Base-by-base conservation (phyloP, 148 eudicot species). In the Dianthus caryophyllus region DNA sequence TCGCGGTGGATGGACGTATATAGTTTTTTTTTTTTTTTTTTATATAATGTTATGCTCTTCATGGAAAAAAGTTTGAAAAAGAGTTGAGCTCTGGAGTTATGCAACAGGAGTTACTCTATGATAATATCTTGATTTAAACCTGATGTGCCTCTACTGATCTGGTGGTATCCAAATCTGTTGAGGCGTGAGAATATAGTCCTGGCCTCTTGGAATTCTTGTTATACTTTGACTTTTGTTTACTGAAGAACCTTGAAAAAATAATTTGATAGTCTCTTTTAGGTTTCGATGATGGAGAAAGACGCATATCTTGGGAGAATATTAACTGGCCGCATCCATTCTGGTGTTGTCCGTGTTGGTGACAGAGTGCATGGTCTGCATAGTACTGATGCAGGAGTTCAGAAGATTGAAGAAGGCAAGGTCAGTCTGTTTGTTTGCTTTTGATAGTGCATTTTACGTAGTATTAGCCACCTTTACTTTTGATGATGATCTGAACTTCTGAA, bases 361-460 rank as follows among this genome's bases (percentile, higher is more conserved):
- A 87, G 73, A 81, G 89, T 94, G 31, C 99, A 94, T 73, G 99
- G 99, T 64, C 77, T 94, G 64, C 87, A 85, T 31, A 55, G 36
- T 30, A 71, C 86, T 11, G 97, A 88, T 75, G 66, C 85, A 25
- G 96, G 89, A 67, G 80, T 73, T 52, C 85, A 74, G 64, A 94
- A 90, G 83, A 72, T 90, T 70, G 99, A 94, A 82, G 97, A 94
- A 64, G 99, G 99, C 64, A 94, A 88, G 97, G 99, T 94, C 66
- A 76, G 70, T 65, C 5, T 43, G 26, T 56, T 24, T 24, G 17
- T 41, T 27, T 43, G 30, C 17, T 50, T 64, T 27, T 65, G 31
- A 21, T 70, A 66, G 33, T 36, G 16, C n/a, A 51, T 51, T 9
- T 51, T 7, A 20, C 1, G 21, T 33, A 60, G 33, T 6, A 20